phyloP scores from a whole-genome alignment of 768 basidiomycete genomes.

The Boletus edulis region DNA sequence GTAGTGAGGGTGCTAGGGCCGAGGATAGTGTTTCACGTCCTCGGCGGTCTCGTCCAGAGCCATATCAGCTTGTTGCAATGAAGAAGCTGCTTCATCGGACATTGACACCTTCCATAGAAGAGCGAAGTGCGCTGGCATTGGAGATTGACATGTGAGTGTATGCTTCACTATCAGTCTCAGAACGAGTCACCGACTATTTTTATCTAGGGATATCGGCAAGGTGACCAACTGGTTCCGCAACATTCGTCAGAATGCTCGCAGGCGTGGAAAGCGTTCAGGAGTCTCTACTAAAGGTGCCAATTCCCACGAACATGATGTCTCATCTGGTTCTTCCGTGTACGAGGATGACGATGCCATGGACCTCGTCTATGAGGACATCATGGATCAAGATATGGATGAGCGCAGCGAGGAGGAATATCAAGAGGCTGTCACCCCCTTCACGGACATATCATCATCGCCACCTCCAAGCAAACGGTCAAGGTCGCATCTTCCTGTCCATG shows the following conservation, averaged over 20 bases:
- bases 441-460: constrained; percentile 45
- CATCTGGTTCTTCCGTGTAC: constrained; percentile 50
- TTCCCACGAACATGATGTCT: constrained; percentile 47
- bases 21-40: constrained; percentile 48
- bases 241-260: constrained; percentile 76
- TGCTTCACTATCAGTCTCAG: not conserved
- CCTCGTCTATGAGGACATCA: constrained; percentile 40
- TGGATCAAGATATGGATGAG: constrained; percentile 49
- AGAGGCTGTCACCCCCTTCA: constrained; percentile 72
- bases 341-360: constrained; percentile 49
- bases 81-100: constrained; percentile 69
- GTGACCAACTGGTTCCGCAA: constrained; percentile 91
- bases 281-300: constrained; percentile 34
- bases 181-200: constrained; percentile 11
- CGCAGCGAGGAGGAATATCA: constrained; percentile 70
- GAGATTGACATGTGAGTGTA: constrained; percentile 73
- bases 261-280: constrained; percentile 56
- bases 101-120: constrained; percentile 74
- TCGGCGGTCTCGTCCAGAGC: constrained; percentile 75
- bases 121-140: constrained; percentile 67
- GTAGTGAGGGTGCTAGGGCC: constrained; percentile 17
- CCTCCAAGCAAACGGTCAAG: constrained; percentile 32
- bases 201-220: constrained; percentile 69
- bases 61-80: constrained; percentile 72
- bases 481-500: constrained; percentile 31